Evolutionary conservation across 345 rosid species (phyloP), one percentile per base, ranked within the genome.

Genomic region (Boechera stricta): DNA sequence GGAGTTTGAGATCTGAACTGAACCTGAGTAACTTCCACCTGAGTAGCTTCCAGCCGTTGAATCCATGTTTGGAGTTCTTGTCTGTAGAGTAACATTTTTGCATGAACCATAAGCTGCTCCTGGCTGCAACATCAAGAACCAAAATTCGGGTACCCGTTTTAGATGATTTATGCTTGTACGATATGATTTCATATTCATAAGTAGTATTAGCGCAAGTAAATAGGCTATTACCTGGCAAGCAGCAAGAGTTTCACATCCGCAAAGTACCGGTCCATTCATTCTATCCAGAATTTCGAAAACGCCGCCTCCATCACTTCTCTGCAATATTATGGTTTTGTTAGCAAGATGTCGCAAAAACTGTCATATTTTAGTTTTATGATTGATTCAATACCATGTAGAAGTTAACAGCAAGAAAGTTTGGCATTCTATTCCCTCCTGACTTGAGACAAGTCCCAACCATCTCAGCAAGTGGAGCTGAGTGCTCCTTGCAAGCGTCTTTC

Each of bases 301-400:
- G 18, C 99, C 98, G 24, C 96, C 98, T 26, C 99, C 97, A 45
- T 95, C 98, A 69, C 91, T 95, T 83, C 99, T 90, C 98, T 95
- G 57, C 85, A 64, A 64, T 45, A 85, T 53, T 29, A 42, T 5
- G 2, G 33, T 12, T 15, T 21, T 55, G 41, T 42, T 52, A 52
- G 70, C 36, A 33, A 73, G 10, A 41, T 52, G 44, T 24, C 13
- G 10, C n/a, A 41, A 31, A 52, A 59, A 41, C 24, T 31, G 21
- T 18, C 6, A 32, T 10, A 33, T 15, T 1, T 41, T 26, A 52
- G 21, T 15, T 78, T 60, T 5, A 33, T 6, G 48, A 36, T n/a
- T 48, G 12, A 21, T 54, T 59, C 18, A 56, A 62, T 88, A 92
- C 99, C 99, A 95, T 95, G 86, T 92, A 95, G 81, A 89, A 95